A percentile compares a stretch with the other conserved stretches of the same genome.
These are phyloP conservation scores for Phytophthora capsici DNA, from an alignment of 352 stramenopile genomes.

Conservation along the genomic window DNA sequence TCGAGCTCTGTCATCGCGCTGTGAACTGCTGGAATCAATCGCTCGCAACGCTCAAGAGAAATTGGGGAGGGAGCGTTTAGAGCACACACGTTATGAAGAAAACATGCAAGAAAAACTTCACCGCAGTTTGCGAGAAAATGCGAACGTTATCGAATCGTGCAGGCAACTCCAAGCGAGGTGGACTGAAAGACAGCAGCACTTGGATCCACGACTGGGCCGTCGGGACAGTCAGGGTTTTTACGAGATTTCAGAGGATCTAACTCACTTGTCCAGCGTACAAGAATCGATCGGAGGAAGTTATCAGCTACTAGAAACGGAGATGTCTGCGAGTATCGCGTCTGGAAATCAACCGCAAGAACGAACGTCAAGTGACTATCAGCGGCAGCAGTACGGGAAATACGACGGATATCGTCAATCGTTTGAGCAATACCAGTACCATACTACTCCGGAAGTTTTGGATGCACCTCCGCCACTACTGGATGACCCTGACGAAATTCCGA, in stretches of 20 bases:
- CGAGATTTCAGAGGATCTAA: slow-evolving; percentile 15
- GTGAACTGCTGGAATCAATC: slow-evolving; percentile 66
- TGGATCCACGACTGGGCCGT: slow-evolving; percentile 14
- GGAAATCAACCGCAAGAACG: slow-evolving; percentile 26
- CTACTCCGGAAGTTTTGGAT: slow-evolving; percentile 18
- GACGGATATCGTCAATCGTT: slow-evolving; percentile 14
- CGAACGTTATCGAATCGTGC: slow-evolving; percentile 44
- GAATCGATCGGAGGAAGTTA: slow-evolving; percentile 18
- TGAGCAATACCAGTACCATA: slow-evolving; percentile 26
- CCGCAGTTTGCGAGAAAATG: slow-evolving; percentile 57
- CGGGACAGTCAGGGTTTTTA: slow-evolving; percentile 27
- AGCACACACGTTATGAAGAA: slow-evolving; percentile 56
- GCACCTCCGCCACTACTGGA: slow-evolving; percentile 17
- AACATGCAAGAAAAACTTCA: slow-evolving; percentile 55
- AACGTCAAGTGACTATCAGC: slow-evolving; percentile 27
- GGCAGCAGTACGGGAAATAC: slow-evolving; percentile 20
- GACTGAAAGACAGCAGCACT: slow-evolving; percentile 21
- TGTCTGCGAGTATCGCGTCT: slow-evolving; percentile 17
- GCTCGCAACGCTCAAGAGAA: slow-evolving; percentile 65
- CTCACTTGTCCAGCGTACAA: slow-evolving; percentile 15
- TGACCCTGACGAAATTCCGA: slow-evolving; percentile 15
- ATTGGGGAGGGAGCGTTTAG: slow-evolving; percentile 53
- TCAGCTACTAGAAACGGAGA: slow-evolving; percentile 23
- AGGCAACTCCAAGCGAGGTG: slow-evolving; percentile 43
- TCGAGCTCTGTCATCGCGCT: slow-evolving; percentile 46